phyloP scores from a whole-genome alignment of 805 yeast genomes.

The Yamadazyma sp. region DNA sequence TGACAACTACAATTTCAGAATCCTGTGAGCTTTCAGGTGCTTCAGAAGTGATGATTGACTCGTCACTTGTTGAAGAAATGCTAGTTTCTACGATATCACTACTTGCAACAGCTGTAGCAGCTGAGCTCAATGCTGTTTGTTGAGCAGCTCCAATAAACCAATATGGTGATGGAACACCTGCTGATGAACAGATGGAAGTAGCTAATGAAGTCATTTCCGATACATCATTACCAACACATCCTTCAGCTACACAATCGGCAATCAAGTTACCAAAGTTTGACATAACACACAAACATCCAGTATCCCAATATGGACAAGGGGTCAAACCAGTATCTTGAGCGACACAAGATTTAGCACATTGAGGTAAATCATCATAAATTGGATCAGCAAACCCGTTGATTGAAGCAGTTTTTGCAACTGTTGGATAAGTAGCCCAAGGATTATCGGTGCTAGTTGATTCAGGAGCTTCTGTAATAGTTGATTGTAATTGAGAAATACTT shows the following conservation, averaged over 20 bases:
- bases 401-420: constrained; percentile 43
- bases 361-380: constrained; percentile 33
- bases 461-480: constrained; percentile 4
- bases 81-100: constrained; percentile 5
- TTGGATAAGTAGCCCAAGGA: constrained; percentile 41
- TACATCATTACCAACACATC: constrained; percentile 34
- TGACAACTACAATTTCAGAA: constrained; percentile 15
- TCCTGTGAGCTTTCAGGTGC: constrained; percentile 1
- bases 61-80: constrained; percentile 4
- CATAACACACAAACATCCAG: constrained; percentile 45
- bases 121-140: constrained; percentile 20
- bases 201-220: constrained; percentile 27
- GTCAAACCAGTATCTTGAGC: constrained; percentile 30
- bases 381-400: constrained; percentile 50
- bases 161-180: constrained; percentile 22
- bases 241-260: constrained; percentile 35
- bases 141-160: constrained; percentile 40
- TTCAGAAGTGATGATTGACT: constrained; percentile 6
- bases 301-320: constrained; percentile 46
- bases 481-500: too few relatives aligned
- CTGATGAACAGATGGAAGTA: constrained; percentile 30
- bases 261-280: constrained; percentile 26
- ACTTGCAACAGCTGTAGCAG: constrained; percentile 20
- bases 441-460: constrained; percentile 8
- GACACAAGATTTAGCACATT: constrained; percentile 42